Conservation (phyloP, 805 yeast genomes). For the Blastobotrys terrestris region DNA sequence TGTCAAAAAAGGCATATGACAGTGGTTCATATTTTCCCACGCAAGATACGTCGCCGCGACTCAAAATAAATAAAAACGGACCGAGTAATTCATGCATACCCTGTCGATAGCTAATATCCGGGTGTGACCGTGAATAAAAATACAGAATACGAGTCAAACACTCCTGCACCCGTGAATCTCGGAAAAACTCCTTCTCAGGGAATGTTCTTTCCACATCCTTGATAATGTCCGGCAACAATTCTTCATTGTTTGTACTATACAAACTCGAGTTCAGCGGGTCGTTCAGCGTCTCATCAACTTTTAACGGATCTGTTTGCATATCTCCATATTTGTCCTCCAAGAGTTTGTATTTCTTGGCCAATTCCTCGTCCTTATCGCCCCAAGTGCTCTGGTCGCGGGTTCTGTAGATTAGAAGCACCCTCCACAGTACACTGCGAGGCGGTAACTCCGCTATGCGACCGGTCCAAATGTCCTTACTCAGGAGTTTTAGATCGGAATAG, state of each 20-base stretch:
- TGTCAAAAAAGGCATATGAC: conserved; percentile 26
- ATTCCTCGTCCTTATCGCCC: conserved; percentile 11
- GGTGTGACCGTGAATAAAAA: conserved; percentile 42
- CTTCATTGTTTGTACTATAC: conserved; percentile 7
- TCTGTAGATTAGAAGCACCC: conserved; percentile 19
- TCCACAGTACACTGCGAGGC: conserved; percentile 19
- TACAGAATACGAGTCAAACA: conserved; percentile 38
- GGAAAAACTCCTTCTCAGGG: conserved; percentile 30
- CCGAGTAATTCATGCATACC: conserved; percentile 53
- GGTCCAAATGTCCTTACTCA: conserved; percentile 14
- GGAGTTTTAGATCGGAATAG: conserved; percentile 12
- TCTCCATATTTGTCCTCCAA: conserved; percentile 7
- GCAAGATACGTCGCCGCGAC: background rate
- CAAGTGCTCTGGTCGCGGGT: conserved; percentile 16
- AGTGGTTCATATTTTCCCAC: conserved; percentile 24
- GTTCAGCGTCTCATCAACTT: background rate
- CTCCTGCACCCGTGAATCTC: conserved; percentile 20
- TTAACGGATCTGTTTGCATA: background rate
- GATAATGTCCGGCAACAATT: conserved; percentile 21
- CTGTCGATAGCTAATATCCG: conserved; percentile 45
- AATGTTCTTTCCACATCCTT: conserved; percentile 32
- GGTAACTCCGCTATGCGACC: conserved; percentile 12
- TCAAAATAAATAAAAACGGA: conserved; percentile 32
- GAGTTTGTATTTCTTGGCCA: conserved; percentile 5
- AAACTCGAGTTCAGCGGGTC: conserved; percentile 9